These are phyloP conservation scores for Stephanodiscus minutulus DNA, from an alignment of 108 stramenopile genomes.

Conservation along the genomic window DNA sequence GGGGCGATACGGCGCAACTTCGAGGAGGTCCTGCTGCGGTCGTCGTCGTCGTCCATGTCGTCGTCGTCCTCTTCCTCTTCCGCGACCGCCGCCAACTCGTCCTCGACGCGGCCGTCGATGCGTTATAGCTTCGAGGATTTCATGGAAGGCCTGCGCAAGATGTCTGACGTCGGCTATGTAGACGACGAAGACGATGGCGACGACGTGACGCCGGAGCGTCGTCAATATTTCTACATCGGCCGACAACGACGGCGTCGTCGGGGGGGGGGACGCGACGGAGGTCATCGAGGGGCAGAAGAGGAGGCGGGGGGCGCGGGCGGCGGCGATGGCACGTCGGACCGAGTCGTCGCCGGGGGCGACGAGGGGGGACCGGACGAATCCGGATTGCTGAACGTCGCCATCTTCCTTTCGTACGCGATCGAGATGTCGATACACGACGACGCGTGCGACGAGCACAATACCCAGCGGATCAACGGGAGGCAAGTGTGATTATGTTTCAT, in stretches of 20 bases:
- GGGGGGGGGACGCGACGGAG: not conserved
- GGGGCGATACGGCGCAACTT: conserved; percentile 7
- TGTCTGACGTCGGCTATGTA: conserved; percentile 29
- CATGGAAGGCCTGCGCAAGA: conserved; percentile 22
- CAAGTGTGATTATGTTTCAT: too few relatives aligned
- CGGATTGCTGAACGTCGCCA: conserved; percentile 25
- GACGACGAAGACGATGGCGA: not conserved
- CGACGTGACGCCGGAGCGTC: too few relatives aligned
- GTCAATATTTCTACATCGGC: conserved; percentile 20
- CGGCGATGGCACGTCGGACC: too few relatives aligned
- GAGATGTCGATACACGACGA: conserved; percentile 33
- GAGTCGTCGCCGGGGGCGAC: not conserved
- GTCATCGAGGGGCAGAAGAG: conserved; percentile 2
- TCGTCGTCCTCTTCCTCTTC: too few relatives aligned
- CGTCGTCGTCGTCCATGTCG: too few relatives aligned
- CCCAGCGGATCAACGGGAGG: conserved; percentile 20
- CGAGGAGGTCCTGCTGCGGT: conserved; percentile 20
- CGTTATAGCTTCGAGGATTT: conserved; percentile 27
- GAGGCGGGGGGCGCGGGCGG: too few relatives aligned
- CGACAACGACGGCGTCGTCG: not conserved
- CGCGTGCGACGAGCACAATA: conserved; percentile 40
- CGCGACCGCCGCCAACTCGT: not conserved
- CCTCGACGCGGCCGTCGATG: conserved; percentile 11
- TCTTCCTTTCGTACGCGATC: conserved; percentile 30
- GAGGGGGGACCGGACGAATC: not conserved